Evolutionary conservation across 2,329 filamentous ascomycete species (phyloP).

Genomic region (Penicillium palitans): DNA sequence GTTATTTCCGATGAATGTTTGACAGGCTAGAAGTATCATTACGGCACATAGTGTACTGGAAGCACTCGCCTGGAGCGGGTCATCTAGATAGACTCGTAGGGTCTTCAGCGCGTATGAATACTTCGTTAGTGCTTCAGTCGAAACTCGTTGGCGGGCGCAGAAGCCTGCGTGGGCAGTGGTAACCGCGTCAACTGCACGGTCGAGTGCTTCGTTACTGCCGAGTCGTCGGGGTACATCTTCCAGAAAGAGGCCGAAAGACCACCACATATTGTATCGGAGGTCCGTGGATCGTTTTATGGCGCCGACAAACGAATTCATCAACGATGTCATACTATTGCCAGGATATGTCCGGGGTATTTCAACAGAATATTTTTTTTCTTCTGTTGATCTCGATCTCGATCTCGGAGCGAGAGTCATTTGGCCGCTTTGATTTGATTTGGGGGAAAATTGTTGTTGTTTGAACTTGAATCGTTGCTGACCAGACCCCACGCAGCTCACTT

Average conservation of each 20-base stretch:
- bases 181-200: constrained; percentile 40
- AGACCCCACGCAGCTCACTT: constrained; percentile 48
- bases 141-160: constrained; percentile 20
- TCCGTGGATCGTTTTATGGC: constrained; percentile 41
- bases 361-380: neutral
- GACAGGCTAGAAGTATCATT: constrained; percentile 37
- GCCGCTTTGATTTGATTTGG: neutral
- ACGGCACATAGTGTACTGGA: constrained; percentile 42
- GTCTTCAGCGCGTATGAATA: constrained; percentile 33
- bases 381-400: neutral
- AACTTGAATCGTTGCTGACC: constrained; percentile 54
- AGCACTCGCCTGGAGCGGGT: constrained; percentile 32
- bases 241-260: constrained; percentile 50
- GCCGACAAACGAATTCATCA: constrained; percentile 37
- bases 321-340: constrained; percentile 34
- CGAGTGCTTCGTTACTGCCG: constrained; percentile 50
- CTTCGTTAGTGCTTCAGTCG: constrained; percentile 29
- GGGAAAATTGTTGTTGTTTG: constrained; percentile 38
- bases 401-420: neutral
- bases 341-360: constrained; percentile 23
- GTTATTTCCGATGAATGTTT: constrained; percentile 27
- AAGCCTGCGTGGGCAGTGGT: constrained; percentile 31
- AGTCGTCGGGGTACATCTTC: constrained; percentile 49
- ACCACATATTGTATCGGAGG: constrained; percentile 50
- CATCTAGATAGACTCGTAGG: constrained; percentile 33